Base-by-base conservation (phyloP, 768 basidiomycete genomes). In the Russula virescens region DNA sequence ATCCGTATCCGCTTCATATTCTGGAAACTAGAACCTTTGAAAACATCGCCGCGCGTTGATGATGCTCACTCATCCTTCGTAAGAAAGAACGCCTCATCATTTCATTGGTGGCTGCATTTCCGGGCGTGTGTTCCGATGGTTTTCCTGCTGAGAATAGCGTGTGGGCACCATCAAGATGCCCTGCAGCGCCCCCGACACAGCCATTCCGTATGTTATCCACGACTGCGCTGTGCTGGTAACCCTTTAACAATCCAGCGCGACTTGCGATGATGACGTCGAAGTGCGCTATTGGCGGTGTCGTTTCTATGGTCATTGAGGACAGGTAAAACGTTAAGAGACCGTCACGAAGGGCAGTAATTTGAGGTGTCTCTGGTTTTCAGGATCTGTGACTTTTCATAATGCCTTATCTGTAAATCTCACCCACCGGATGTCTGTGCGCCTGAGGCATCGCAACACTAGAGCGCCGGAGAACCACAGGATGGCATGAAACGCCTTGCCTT, bases 401-500 rank as follows among this genome's bases (percentile, higher is more conserved):
- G 35, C 53, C 52, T 49, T 59, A 48, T 60, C 46, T 19, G 48
- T 60, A 18, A 34, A 6, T 25, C n/a, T 58, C 9, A 35, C n/a
- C 38, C 61, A 61, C 47, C 38, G 55, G 54, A 28, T 47, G 18
- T 58, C 62, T 53, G 62, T 53, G 62, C 62, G 56, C 56, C 14
- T 58, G 35, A 8, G 23, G 62, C 62, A 64, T 60, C 45, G 63
- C 63, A 64, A 35, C 63, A 64, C 58, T 64, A 64, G 63, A 64
- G 63, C 63, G 63, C 63, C 47, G 26, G 51, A 31, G 21, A 38
- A 35, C 47, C 57, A 47, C 57, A 31, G 46, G 47, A 43, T 50
- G 19, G 14, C 43, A 64, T 64, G 63, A 60, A 60, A 60, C 63
- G 19, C 43, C 54, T 47, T 53, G 45, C 42, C 14, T 25, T 59